A percentile compares a stretch with the other conserved stretches of the same genome.
phyloP scores from a whole-genome alignment of 768 basidiomycete genomes.

The Leccinum pellstonianum region DNA sequence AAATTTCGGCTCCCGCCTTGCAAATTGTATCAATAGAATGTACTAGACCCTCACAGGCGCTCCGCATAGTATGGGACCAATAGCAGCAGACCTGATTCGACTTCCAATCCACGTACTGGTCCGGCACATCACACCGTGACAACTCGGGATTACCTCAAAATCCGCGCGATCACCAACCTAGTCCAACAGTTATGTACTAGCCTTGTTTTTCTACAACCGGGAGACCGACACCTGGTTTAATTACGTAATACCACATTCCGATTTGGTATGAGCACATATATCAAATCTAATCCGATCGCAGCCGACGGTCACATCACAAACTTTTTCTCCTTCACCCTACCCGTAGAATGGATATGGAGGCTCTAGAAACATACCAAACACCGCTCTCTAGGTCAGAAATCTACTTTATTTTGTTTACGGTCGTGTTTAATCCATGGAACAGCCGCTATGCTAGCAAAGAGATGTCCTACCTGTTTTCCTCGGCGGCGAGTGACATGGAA shows the following conservation, averaged over 20 bases:
- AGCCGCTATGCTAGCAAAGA: constrained; percentile 99
- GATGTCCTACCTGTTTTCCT: constrained; percentile 97
- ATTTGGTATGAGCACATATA: not conserved
- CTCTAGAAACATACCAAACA: constrained; percentile 73
- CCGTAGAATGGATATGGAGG: constrained; percentile 45
- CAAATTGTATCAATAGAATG: no score
- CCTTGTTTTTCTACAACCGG: no score
- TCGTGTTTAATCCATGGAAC: constrained; percentile 7
- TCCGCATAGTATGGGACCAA: no score
- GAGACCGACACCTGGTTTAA: not conserved
- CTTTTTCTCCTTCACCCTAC: not conserved
- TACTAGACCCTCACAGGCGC: no score
- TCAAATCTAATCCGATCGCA: constrained; percentile 2
- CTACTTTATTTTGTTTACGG: not conserved
- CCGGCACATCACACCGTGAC: no score
- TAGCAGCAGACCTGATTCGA: no score
- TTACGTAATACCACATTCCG: not conserved
- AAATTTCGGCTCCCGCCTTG: no score
- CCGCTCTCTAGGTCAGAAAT: constrained; percentile 70
- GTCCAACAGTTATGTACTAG: no score
- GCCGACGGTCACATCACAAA: not conserved
- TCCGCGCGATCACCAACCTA: no score
- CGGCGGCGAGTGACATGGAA: constrained; percentile 55
- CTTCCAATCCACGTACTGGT: no score
- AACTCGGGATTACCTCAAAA: no score